These are phyloP conservation scores for Lyophyllum semitale DNA, from an alignment of 768 basidiomycete genomes.

Conservation along the genomic window DNA sequence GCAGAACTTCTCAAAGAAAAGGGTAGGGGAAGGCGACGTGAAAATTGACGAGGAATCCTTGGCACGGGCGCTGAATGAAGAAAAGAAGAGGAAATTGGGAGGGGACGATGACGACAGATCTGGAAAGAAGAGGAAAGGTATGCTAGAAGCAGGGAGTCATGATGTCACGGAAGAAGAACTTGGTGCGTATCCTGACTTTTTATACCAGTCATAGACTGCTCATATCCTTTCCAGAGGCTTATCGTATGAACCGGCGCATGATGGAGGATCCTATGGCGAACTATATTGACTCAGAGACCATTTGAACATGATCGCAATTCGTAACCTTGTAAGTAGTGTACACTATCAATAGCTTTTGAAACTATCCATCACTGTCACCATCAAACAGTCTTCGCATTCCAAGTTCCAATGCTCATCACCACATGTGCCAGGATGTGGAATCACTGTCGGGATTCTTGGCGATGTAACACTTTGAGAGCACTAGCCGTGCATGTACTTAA, in stretches of 20 bases:
- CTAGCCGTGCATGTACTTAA: too few relatives aligned
- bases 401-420: too few relatives aligned
- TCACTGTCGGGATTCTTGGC: too few relatives aligned
- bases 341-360: background rate
- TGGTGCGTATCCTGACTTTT: conserved; percentile 45
- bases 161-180: conserved; percentile 91
- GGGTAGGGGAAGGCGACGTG: conserved; percentile 82
- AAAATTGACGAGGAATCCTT: conserved; percentile 71
- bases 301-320: background rate
- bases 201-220: conserved; percentile 13
- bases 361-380: background rate
- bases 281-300: conserved; percentile 65
- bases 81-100: conserved; percentile 76
- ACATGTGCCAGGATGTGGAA: too few relatives aligned
- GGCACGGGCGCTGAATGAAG: conserved; percentile 71
- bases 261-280: conserved; percentile 93
- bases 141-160: conserved; percentile 50
- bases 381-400: too few relatives aligned
- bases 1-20: conserved; percentile 76
- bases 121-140: conserved; percentile 62
- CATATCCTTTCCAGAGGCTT: conserved; percentile 69
- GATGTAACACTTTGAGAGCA: too few relatives aligned
- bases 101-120: conserved; percentile 58
- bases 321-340: conserved; percentile 1
- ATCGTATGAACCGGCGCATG: conserved; percentile 75